Conservation (phyloP, 2,329 filamentous ascomycete species). For the Berkeleyomyces basicola region DNA sequence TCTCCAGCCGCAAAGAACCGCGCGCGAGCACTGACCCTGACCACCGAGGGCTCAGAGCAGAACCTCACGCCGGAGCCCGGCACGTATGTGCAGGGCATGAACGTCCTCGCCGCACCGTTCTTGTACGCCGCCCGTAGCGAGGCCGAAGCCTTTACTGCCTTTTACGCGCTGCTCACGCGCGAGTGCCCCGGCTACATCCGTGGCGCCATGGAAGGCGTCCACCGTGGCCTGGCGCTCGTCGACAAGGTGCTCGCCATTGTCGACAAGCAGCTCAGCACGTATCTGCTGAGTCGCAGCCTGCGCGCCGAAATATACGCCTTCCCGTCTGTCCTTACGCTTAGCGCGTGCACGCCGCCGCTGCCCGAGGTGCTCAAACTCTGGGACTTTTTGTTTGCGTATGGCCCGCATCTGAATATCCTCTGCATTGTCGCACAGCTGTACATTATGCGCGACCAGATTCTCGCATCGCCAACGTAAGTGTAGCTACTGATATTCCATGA, state of each 20-base stretch:
- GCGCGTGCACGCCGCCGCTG: slow-evolving; percentile 85
- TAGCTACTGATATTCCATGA: too few species aligned
- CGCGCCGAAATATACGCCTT: slow-evolving; percentile 94
- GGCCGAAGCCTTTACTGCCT: slow-evolving; percentile 83
- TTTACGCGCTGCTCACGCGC: slow-evolving; percentile 69
- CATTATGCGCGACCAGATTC: slow-evolving; percentile 66
- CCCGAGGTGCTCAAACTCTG: slow-evolving; percentile 86
- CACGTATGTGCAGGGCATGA: slow-evolving; percentile 97
- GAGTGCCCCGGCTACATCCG: slow-evolving; percentile 90
- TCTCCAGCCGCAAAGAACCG: slow-evolving; percentile 27
- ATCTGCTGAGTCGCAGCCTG: slow-evolving; percentile 73
- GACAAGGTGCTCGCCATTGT: slow-evolving; percentile 86
- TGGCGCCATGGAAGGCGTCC: slow-evolving; percentile 93
- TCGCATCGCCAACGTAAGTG: slow-evolving; percentile 65
- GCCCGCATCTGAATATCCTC: slow-evolving; percentile 82
- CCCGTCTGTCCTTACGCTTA: slow-evolving; percentile 82
- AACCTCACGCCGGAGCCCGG: slow-evolving; percentile 45
- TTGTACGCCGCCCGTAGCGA: slow-evolving; percentile 89
- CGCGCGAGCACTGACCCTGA: slow-evolving; percentile 41
- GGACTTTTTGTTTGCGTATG: slow-evolving; percentile 96
- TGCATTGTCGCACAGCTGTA: slow-evolving; percentile 94
- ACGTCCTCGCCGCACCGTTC: slow-evolving; percentile 89
- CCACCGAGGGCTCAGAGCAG: slow-evolving; percentile 46
- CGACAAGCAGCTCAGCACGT: slow-evolving; percentile 69
- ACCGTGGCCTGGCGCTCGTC: slow-evolving; percentile 76